Evolutionary conservation across 345 rosid genomes (phyloP).

Genomic region (Zanthoxylum bungeanum): DNA sequence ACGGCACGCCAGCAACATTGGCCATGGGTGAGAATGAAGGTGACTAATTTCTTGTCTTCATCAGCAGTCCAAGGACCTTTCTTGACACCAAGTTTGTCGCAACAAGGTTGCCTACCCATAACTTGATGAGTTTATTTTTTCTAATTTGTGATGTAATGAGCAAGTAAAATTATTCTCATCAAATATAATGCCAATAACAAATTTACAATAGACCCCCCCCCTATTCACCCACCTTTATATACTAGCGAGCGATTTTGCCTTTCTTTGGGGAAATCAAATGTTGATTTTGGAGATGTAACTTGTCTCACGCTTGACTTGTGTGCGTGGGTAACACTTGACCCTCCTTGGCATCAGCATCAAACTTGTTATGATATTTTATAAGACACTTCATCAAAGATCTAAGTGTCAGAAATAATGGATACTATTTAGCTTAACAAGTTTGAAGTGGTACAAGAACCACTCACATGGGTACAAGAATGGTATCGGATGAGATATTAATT

Average conservation of each 20-base stretch:
- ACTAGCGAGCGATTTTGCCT: constrained; percentile 9
- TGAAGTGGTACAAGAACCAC: too few species aligned
- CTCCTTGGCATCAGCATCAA: not conserved
- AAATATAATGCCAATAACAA: constrained; percentile 8
- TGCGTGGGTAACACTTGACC: constrained; percentile 18
- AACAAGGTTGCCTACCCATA: constrained; percentile 71
- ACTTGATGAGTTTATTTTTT: too few species aligned
- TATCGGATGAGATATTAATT: too few species aligned
- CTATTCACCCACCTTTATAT: constrained; percentile 51
- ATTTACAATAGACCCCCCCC: too few species aligned
- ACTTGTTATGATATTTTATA: not conserved
- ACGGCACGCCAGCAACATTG: constrained; percentile 80
- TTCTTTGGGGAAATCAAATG: constrained; percentile 19
- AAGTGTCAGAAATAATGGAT: too few species aligned
- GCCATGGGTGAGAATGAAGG: constrained; percentile 52
- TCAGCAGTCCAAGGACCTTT: constrained; percentile 81
- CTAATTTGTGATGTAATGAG: not conserved
- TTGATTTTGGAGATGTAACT: not conserved
- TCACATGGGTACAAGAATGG: too few species aligned
- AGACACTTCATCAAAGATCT: too few species aligned
- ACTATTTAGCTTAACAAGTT: too few species aligned
- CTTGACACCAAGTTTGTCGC: constrained; percentile 65
- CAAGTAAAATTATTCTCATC: too few species aligned
- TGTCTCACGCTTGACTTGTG: constrained; percentile 13
- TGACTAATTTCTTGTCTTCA: constrained; percentile 64